These are phyloP conservation scores for Hypoxylon sp. DNA, from an alignment of 2,329 filamentous ascomycete genomes.

Conservation along the genomic window DNA sequence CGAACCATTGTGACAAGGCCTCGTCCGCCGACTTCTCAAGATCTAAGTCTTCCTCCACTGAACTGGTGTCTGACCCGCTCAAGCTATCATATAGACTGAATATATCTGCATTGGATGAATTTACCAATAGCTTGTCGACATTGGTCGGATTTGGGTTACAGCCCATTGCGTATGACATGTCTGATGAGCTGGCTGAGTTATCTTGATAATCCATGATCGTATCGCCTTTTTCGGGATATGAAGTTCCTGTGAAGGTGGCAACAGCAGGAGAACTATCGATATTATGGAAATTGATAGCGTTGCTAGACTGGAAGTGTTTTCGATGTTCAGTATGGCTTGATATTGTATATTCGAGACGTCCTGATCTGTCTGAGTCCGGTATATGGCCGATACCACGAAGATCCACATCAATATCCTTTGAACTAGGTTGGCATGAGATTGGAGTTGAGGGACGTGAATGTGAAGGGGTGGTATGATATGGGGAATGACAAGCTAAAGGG, in stretches of 20 bases:
- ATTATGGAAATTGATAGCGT: not conserved
- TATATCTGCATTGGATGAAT: not conserved
- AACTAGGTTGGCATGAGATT: not conserved
- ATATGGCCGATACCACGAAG: constrained; percentile 9
- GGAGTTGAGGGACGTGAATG: constrained; percentile 17
- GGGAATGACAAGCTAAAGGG: constrained; percentile 7
- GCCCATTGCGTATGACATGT: not conserved
- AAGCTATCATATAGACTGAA: not conserved
- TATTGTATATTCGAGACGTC: not conserved
- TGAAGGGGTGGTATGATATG: constrained; percentile 14
- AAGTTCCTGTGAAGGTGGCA: not conserved
- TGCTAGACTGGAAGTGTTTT: not conserved
- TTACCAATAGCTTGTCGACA: not conserved
- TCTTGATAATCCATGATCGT: not conserved
- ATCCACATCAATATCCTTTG: constrained; percentile 2
- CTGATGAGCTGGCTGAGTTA: not conserved
- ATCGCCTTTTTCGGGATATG: not conserved
- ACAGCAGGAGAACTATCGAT: not conserved
- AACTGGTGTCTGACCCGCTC: not conserved
- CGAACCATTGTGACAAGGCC: constrained; percentile 33
- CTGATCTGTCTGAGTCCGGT: not conserved
- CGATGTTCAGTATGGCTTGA: not conserved
- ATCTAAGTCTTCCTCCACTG: constrained; percentile 24
- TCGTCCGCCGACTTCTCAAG: constrained; percentile 35
- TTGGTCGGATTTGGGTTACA: not conserved